phyloP scores from a whole-genome alignment of 495 filamentous ascomycete species.

The Talaromyces liani region DNA sequence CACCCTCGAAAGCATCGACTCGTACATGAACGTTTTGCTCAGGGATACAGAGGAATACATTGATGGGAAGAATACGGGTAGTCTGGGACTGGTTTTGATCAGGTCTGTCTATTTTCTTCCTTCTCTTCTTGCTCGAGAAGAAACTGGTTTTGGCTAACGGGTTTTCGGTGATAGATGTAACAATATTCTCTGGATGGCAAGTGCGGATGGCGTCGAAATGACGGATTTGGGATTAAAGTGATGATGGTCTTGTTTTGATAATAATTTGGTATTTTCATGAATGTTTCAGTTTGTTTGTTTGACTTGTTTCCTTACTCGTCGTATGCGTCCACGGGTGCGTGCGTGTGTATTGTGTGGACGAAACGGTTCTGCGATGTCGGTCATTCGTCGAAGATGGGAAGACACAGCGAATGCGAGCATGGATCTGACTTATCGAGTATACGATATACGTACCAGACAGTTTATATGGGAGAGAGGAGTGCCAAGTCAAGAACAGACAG shows the following conservation, averaged over 20 bases:
- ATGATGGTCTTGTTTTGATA: neutral
- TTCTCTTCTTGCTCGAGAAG: neutral
- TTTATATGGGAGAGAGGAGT: neutral
- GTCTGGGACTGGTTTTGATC: slow-evolving; percentile 85
- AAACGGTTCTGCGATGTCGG: neutral
- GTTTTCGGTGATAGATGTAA: slow-evolving; percentile 57
- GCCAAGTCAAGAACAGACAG: neutral
- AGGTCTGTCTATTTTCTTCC: slow-evolving; percentile 44
- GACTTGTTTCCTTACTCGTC: neutral
- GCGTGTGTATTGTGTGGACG: neutral
- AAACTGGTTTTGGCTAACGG: slow-evolving; percentile 12
- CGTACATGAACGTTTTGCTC: slow-evolving; percentile 98
- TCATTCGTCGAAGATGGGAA: neutral
- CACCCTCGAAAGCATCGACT: slow-evolving; percentile 82
- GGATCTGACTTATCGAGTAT: neutral
- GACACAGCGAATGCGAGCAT: neutral
- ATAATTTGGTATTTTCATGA: neutral
- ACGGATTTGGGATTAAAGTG: slow-evolving; percentile 42
- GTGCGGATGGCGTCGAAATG: slow-evolving; percentile 53
- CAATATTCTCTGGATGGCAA: slow-evolving; percentile 88
- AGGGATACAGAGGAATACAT: slow-evolving; percentile 85
- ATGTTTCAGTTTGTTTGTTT: neutral
- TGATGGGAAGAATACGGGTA: slow-evolving; percentile 76
- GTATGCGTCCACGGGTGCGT: neutral
- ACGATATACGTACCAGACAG: neutral